Evolutionary conservation across 208 protist genomes (phyloP).

Genomic region (Porcisia hertigi): DNA sequence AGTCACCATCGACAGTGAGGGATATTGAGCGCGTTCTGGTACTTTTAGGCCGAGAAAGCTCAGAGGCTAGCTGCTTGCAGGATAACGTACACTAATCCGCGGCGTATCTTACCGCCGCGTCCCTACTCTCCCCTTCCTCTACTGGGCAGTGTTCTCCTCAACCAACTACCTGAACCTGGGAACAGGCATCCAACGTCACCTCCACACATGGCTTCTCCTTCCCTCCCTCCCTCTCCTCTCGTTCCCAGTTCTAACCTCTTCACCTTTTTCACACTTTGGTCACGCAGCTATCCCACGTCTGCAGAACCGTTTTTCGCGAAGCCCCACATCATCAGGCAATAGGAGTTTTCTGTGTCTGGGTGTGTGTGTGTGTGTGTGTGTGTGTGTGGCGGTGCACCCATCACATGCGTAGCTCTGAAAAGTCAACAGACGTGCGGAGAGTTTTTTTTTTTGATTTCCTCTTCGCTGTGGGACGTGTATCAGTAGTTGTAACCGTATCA

Average conservation of each 20-base stretch:
- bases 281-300: not conserved
- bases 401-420: not conserved
- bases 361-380: not conserved
- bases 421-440: not conserved
- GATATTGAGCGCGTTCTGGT: not conserved
- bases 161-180: not conserved
- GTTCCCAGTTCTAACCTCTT: not conserved
- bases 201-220: not conserved
- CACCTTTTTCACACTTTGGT: not conserved
- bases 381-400: not conserved
- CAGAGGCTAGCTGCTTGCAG: conserved; percentile 1
- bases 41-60: conserved; percentile 9
- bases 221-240: not conserved
- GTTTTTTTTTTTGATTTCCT: conserved; percentile 1
- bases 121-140: not conserved
- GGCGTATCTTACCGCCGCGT: conserved; percentile 2
- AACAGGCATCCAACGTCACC: too few relatives aligned
- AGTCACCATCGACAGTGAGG: not conserved
- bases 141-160: not conserved
- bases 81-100: conserved; percentile 11
- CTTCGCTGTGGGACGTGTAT: not conserved
- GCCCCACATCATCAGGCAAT: not conserved
- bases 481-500: conserved; percentile 1
- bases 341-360: not conserved
- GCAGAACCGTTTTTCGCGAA: not conserved